Base-by-base conservation (phyloP, 305 asterid species). In the Rubia tinctorum region DNA sequence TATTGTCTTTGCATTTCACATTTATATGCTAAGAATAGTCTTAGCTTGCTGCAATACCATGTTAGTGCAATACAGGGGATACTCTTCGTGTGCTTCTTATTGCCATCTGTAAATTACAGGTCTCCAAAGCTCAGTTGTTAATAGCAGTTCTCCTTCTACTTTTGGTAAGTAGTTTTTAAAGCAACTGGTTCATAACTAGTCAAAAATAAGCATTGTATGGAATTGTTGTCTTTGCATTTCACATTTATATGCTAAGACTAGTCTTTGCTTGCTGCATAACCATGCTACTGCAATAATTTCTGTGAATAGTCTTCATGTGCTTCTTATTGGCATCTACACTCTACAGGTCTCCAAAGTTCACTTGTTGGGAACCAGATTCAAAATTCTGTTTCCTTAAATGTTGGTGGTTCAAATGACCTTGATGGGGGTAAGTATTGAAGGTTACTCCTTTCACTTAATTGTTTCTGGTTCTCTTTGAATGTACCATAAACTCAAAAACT, bases 351-450 rank as follows among this genome's bases (percentile, higher is more conserved):
- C 78, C 92, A 82, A 79, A 76, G 74, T 80, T 79, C 91, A 10
- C 82, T 68, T 73, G 69, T 85, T 75, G 90, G 83, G 70, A 87
- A 72, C 83, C 84, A 82, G 79, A 87, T 67, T 80, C 63, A 83
- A 78, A 87, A 69, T 80, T 51, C 85, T 51, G 80, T 71, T 72
- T 76, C 86, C 17, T 20, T 79, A 20, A 81, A 78, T 74, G 76
- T 71, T 18, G 87, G 78, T 51, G 85, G 82, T 78, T 75, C 96
- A 39, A 80, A 87, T 73, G 93, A 90, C 62, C 85, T 71, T 10
- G 88, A 87, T 83, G 94, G 80, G 73, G 97, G 97, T 91, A 85
- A 83, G 89, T 73, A 68, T 71, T 82, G 77, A 60, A 59, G 15
- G 64, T 64, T 45, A 47, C n/a, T 22, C 68, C 55, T 37, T 76